Evolutionary conservation across 164 flowering plant species (phyloP).

Genomic region (Chimonanthus praecox): DNA sequence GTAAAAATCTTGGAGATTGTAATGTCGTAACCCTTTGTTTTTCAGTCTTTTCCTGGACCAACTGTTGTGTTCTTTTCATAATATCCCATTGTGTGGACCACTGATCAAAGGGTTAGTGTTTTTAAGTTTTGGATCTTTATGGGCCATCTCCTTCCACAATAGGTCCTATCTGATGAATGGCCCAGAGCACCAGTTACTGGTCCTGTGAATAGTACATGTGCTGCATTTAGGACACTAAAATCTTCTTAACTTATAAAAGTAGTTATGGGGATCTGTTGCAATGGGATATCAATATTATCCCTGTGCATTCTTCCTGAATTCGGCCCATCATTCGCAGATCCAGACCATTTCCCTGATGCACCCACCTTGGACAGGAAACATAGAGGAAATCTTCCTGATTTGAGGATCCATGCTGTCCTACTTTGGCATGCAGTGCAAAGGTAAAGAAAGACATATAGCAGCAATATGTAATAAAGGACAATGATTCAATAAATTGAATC

Average conservation of each 20-base stretch:
- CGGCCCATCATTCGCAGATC: not conserved
- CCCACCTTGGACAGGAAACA: not conserved
- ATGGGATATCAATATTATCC: not conserved
- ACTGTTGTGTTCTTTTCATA: not conserved
- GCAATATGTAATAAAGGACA: not conserved
- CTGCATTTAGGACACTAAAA: not conserved
- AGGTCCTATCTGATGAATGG: not conserved
- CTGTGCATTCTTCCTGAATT: not conserved
- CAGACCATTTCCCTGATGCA: not conserved
- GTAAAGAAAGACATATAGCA: not conserved
- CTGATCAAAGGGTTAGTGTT: not conserved
- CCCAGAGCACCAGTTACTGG: not conserved
- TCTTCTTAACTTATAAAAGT: not conserved
- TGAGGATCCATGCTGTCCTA: not conserved
- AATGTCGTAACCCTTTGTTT: not conserved
- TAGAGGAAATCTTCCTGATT: not conserved
- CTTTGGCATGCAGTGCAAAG: not conserved
- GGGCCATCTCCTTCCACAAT: not conserved
- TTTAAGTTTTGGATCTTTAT: not conserved
- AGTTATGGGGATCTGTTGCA: not conserved
- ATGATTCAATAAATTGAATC: not conserved
- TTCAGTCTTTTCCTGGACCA: not conserved
- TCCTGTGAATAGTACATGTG: not conserved
- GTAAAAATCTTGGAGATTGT: not conserved
- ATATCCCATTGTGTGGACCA: not conserved